Base-by-base conservation (phyloP, 2,329 filamentous ascomycete genomes). In the Annulohypoxylon truncatum region DNA sequence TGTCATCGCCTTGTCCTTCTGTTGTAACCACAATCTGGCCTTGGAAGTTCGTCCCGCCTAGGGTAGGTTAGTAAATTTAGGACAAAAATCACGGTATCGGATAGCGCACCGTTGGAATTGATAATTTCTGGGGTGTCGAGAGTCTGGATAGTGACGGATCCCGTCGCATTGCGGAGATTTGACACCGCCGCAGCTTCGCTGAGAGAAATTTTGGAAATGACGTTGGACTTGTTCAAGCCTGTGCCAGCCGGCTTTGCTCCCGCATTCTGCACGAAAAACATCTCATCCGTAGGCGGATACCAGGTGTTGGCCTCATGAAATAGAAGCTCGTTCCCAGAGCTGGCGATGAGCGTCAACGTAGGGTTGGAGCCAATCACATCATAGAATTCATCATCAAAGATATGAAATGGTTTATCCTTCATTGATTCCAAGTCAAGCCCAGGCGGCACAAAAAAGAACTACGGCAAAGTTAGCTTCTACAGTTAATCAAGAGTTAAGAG, bases 251-350 rank as follows among this genome's bases (percentile, higher is more conserved):
- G 81, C 0, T 65, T 69, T 0, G 80, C 77, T 0, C 84, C 84
- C 0, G 84, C 84, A 44, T 84, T 85, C 59, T 87, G 84, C 0
- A 81, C 83, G 40, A 87, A 87, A 69, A 87, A 86, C 40, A 86
- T 77, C 64, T 86, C 84, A 18, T 86, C 81, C 0, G 82, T 85
- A 0, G 79, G 79, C 2, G 77, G 77, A 42, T 77, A 77, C 78
- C 78, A 80, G 13, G 40, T 20, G 7, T 28, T 52, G 18, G 85
- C 85, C 69, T 88, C 86, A 58, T 88, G 86, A 46, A 85, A 88
- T 4, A 85, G 70, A 0, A 83, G 83, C 48, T 85, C 79, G 0
- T 73, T 75, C 0, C 77, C 79, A 0, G 81, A 78, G 3, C 80
- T 77, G 1, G 82, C 83, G 6, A 86, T 79, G 12, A 85, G 74